Evolutionary conservation across 371 early-diverging fungal species (phyloP).

Genomic region (Chytridium lagenaria): DNA sequence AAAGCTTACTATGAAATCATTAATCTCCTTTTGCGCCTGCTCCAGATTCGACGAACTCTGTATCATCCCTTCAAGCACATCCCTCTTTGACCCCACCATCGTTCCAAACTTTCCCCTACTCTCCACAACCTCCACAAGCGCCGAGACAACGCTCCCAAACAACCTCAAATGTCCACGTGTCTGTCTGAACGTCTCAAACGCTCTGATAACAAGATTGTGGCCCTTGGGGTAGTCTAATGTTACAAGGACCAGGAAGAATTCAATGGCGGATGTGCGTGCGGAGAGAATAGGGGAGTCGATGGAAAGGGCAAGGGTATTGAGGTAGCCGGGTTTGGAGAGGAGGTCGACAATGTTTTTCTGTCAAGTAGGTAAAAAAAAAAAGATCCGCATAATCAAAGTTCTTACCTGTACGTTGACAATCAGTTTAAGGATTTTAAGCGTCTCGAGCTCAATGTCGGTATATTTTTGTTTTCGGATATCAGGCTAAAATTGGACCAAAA

Average conservation of each 20-base stretch:
- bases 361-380: background rate
- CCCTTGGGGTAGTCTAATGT: slow-evolving; percentile 49
- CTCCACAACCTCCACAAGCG: slow-evolving; percentile 36
- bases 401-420: slow-evolving; percentile 41
- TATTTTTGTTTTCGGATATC: slow-evolving; percentile 43
- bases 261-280: slow-evolving; percentile 41
- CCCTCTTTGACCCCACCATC: slow-evolving; percentile 38
- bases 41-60: slow-evolving; percentile 32
- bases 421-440: slow-evolving; percentile 44
- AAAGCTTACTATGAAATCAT: slow-evolving; percentile 45
- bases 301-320: slow-evolving; percentile 43
- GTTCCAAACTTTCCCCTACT: slow-evolving; percentile 50
- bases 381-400: too few species aligned
- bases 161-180: slow-evolving; percentile 21
- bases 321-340: slow-evolving; percentile 37
- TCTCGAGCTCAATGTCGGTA: slow-evolving; percentile 46
- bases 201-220: slow-evolving; percentile 46
- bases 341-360: slow-evolving; percentile 44
- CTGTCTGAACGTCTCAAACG: slow-evolving; percentile 40
- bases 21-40: slow-evolving; percentile 42
- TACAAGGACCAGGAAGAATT: slow-evolving; percentile 49
- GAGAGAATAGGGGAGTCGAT: slow-evolving; percentile 48
- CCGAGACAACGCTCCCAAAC: slow-evolving; percentile 36
- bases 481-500: too few species aligned
- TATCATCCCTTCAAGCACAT: slow-evolving; percentile 15